Base-by-base conservation (phyloP, 1,284 basidiomycete species). In the Xerocomus minutiporus region DNA sequence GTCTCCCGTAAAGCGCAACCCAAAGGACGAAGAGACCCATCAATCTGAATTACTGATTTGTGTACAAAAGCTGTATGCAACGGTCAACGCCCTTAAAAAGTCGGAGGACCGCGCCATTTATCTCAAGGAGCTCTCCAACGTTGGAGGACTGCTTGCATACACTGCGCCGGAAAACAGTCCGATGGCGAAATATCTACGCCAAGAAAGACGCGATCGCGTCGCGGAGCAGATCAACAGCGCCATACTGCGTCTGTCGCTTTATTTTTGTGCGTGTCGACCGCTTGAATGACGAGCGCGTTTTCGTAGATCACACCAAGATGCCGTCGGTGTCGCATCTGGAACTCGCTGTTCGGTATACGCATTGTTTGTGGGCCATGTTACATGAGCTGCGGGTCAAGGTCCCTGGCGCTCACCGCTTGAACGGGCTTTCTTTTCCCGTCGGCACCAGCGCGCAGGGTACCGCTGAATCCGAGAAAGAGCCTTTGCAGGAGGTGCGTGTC, bases 181-280 rank as follows among this genome's bases (percentile, higher is more conserved):
- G 42, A 74, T 91, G 58, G 73, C 80, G 13, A 79, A 76, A 47
- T 93, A 93, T 66, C 69, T 95, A 54, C 77, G 79, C 48, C 83
- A 86, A 65, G 81, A 80, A 53, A 73, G 91, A 53, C 78, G 92
- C 50, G 85, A 88, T 59, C 81, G 81, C 6, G 78, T 95, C 5
- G 92, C 92, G 1, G 86, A 91, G 54, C 89, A 93, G 70, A 84
- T 96, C 50, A 89, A 94, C 59, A 80, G 82, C 46, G 93, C 93
- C 9, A 90, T 95, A 48, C 70, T 95, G 4, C 74, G 90, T 90
- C 60, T 64, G 88, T 74, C 1, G 12, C 52, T 38, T 58, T 50
- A 4, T 0, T 11, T 5, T 2, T 4, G 20, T 41, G 20, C 15
- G 11, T 31, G 28, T 41, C 20, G 39, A 39, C 17, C 11, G 23